Evolutionary conservation across 495 filamentous ascomycete species (phyloP).

Genomic region (Stereocaulon alpinum): DNA sequence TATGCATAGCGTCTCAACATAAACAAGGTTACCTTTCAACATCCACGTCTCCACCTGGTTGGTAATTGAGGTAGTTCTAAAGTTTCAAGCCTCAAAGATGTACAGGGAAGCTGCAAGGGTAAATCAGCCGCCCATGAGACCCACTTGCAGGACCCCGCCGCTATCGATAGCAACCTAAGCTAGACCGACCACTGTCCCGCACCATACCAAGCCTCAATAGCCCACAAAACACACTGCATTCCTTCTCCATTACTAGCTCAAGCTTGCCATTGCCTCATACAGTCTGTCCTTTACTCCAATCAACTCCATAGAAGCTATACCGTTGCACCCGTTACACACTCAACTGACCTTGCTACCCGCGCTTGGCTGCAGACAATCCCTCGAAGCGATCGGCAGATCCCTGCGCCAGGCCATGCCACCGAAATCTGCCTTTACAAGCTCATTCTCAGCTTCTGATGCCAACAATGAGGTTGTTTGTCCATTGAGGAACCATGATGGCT

Average conservation of each 20-base stretch:
- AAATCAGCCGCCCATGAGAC: not conserved
- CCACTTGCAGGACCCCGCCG: not conserved
- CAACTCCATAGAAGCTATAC: not conserved
- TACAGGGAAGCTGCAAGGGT: constrained; percentile 3
- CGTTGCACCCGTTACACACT: not conserved
- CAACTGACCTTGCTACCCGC: not conserved
- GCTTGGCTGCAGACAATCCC: constrained; percentile 15
- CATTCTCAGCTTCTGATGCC: constrained; percentile 83
- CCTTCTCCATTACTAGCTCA: constrained; percentile 7
- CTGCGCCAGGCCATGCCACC: constrained; percentile 55
- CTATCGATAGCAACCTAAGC: constrained; percentile 4
- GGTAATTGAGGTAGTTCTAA: not conserved
- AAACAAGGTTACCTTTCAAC: not conserved
- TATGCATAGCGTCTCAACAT: not conserved
- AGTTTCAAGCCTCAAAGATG: not conserved
- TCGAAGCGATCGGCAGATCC: constrained; percentile 5
- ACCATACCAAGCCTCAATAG: constrained; percentile 2
- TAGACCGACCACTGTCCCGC: constrained; percentile 6
- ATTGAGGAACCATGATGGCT: constrained; percentile 89
- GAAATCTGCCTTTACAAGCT: constrained; percentile 74
- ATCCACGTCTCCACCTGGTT: not conserved
- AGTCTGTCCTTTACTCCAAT: constrained; percentile 15
- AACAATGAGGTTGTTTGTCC: constrained; percentile 97
- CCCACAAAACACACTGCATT: constrained; percentile 1
- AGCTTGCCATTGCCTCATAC: not conserved